Evolutionary conservation across 2,329 filamentous ascomycete genomes (phyloP).

Genomic region (Aureobasidium sp.): DNA sequence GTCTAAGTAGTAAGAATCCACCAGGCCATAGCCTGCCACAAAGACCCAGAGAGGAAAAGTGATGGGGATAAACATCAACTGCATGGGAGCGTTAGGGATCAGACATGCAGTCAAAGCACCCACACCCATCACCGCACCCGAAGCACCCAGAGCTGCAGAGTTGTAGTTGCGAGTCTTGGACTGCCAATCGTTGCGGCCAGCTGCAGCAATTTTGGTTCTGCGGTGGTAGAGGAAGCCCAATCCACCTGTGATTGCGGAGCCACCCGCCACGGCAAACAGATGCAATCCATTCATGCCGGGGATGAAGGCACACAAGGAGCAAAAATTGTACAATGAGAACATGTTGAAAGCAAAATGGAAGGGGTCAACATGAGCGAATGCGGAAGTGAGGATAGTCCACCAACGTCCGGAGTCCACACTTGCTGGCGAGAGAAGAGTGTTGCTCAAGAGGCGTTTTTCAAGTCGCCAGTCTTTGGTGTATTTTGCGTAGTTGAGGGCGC

Average conservation of each 20-base stretch:
- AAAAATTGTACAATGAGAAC: constrained; percentile 31
- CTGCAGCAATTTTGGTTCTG: background rate
- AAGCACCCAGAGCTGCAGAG: constrained; percentile 27
- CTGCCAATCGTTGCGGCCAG: background rate
- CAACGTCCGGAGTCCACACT: constrained; percentile 24
- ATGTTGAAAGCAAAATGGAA: constrained; percentile 35
- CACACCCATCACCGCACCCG: constrained; percentile 33
- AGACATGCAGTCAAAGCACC: constrained; percentile 31
- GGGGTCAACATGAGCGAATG: constrained; percentile 30
- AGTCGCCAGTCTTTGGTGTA: constrained; percentile 16
- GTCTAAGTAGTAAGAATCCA: constrained; percentile 32
- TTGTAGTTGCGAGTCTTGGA: background rate
- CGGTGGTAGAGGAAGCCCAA: constrained; percentile 18
- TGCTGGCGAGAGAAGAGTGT: constrained; percentile 26
- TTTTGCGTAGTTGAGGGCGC: constrained; percentile 26
- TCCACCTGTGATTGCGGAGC: constrained; percentile 20
- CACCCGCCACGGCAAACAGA: constrained; percentile 18
- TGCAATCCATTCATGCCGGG: constrained; percentile 22
- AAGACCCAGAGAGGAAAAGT: constrained; percentile 32
- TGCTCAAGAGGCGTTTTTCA: constrained; percentile 15
- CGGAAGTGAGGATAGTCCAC: constrained; percentile 31
- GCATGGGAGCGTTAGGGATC: constrained; percentile 25
- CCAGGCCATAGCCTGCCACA: constrained; percentile 26
- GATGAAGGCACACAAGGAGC: constrained; percentile 22
- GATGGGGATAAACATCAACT: constrained; percentile 29